phyloP scores from a whole-genome alignment of 768 basidiomycete genomes.

The Podaxis carcinomalis region DNA sequence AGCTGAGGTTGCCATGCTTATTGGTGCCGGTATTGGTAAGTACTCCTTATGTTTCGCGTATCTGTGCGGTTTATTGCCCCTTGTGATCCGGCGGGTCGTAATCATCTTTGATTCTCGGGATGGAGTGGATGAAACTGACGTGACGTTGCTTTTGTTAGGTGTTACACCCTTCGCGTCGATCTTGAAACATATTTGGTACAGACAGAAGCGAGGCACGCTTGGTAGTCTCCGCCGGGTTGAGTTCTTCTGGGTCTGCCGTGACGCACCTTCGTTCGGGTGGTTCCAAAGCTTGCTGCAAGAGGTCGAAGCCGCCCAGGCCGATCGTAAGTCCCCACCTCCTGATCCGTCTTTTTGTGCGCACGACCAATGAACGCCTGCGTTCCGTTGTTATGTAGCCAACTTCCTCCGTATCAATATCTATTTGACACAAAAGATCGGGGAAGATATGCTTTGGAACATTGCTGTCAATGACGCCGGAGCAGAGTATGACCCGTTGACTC shows the following conservation, averaged over 20 bases:
- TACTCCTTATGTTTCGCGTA: background rate
- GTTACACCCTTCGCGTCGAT: constrained; percentile 96
- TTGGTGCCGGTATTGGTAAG: constrained; percentile 91
- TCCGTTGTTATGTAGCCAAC: constrained; percentile 50
- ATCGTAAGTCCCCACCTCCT: constrained; percentile 54
- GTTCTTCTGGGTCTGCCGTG: constrained; percentile 92
- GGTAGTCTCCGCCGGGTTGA: constrained; percentile 85
- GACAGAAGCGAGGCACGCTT: constrained; percentile 71
- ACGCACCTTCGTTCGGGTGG: constrained; percentile 98
- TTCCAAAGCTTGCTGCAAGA: constrained; percentile 88
- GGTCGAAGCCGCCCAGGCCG: constrained; percentile 83
- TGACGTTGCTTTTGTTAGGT: constrained; percentile 32
- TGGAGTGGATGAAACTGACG: background rate
- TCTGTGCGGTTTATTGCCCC: background rate
- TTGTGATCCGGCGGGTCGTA: background rate
- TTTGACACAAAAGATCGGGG: constrained; percentile 78
- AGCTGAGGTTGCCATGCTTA: constrained; percentile 82
- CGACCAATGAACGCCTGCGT: background rate
- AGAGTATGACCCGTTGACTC: constrained; percentile 85
- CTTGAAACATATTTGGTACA: constrained; percentile 94
- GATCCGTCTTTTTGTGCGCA: background rate
- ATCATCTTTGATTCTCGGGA: background rate
- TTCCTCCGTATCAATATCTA: constrained; percentile 92
- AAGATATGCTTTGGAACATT: constrained; percentile 91
- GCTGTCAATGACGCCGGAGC: constrained; percentile 83